Evolutionary conservation across 257 asterid genomes (phyloP).

Genomic region (Penstemon eatonii): DNA sequence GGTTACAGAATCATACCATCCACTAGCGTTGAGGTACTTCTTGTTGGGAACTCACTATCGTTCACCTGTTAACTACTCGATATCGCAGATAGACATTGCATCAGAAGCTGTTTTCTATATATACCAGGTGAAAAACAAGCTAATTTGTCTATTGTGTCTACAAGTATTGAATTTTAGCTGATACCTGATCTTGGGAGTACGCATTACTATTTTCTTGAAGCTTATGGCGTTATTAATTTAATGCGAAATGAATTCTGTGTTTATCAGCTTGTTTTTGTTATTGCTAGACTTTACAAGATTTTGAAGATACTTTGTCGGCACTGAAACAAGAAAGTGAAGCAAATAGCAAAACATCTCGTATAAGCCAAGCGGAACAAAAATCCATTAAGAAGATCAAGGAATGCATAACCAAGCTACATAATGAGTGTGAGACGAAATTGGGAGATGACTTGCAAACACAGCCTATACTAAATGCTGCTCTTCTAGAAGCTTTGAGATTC

Average conservation of each 20-base stretch:
- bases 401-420: constrained; percentile 55
- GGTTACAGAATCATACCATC: constrained; percentile 82
- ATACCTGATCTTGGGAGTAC: no score
- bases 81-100: constrained; percentile 67
- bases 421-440: constrained; percentile 59
- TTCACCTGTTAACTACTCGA: constrained; percentile 78
- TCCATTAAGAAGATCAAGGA: constrained; percentile 58
- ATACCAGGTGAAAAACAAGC: constrained; percentile 56
- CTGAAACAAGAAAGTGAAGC: constrained; percentile 43
- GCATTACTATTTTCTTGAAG: no score
- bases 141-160: not conserved
- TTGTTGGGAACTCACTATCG: constrained; percentile 83
- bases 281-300: constrained; percentile 69
- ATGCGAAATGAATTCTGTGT: not conserved
- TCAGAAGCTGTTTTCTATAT: constrained; percentile 76
- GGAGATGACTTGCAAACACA: constrained; percentile 90
- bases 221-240: no score
- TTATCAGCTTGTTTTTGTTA: constrained; percentile 7
- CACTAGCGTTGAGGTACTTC: constrained; percentile 82
- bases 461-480: constrained; percentile 53
- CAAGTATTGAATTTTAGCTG: no score
- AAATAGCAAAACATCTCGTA: constrained; percentile 36
- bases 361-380: constrained; percentile 48
- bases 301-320: constrained; percentile 45
- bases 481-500: constrained; percentile 63